A percentile compares a stretch with the other conserved stretches of the same genome.
Conservation (phyloP, 2,329 filamentous ascomycete species). For the Myriosclerotinia duriaeana region DNA sequence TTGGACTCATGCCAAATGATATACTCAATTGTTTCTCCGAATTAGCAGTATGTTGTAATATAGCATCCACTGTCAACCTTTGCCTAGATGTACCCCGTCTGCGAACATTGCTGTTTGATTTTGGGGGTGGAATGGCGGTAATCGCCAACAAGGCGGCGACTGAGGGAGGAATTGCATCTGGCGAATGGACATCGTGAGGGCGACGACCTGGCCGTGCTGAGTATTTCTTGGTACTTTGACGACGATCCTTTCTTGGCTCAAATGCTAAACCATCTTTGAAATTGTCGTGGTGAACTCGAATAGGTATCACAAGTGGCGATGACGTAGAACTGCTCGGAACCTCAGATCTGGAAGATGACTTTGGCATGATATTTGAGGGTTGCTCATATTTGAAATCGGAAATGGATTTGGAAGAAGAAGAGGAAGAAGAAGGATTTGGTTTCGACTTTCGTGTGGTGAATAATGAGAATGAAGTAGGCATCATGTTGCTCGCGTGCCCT, state of each 20-base stretch:
- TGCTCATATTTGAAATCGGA: conserved; percentile 12
- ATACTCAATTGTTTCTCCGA: conserved; percentile 55
- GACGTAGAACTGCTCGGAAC: conserved; percentile 7
- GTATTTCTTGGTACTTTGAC: conserved; percentile 29
- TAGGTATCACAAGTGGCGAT: conserved; percentile 33
- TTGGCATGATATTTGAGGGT: conserved; percentile 13
- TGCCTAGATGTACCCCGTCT: conserved; percentile 29
- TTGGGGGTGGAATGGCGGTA: conserved; percentile 57
- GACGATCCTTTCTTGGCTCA: conserved; percentile 30
- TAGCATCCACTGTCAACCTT: conserved; percentile 56
- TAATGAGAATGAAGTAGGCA: conserved; percentile 22
- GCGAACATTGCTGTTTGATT: conserved; percentile 32
- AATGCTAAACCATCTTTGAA: conserved; percentile 27
- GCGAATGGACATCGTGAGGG: conserved; percentile 49
- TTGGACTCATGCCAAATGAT: conserved; percentile 53
- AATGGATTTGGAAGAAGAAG: background rate
- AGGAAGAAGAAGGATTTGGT: background rate
- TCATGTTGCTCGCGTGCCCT: conserved; percentile 22
- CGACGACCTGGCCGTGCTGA: conserved; percentile 34
- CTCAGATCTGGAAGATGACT: conserved; percentile 5
- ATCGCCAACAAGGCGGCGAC: conserved; percentile 61
- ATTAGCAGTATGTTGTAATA: conserved; percentile 54
- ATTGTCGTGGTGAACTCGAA: conserved; percentile 32
- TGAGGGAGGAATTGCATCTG: conserved; percentile 57
- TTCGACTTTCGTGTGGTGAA: conserved; percentile 20